Conservation (phyloP, 805 yeast genomes). For the Yamadazyma takamatsuzukensis region DNA sequence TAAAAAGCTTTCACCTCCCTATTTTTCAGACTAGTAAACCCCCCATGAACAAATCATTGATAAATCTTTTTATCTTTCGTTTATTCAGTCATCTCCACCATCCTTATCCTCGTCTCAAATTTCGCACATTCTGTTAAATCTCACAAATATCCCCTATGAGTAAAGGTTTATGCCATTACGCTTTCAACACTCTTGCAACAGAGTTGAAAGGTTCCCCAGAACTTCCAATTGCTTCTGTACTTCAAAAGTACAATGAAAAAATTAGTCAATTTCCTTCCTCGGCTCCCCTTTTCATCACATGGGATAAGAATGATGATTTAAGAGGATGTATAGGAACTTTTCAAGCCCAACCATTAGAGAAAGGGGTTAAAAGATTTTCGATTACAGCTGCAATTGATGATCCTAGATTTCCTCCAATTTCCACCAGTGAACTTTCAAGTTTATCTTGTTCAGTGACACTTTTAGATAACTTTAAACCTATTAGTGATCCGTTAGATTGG, state of each 20-base stretch:
- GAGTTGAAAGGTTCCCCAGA: conserved; percentile 16
- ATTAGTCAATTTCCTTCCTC: conserved; percentile 14
- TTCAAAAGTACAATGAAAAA: conserved; percentile 12
- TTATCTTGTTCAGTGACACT: conserved; percentile 64
- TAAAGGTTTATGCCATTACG: conserved; percentile 33
- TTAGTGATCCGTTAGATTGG: conserved; percentile 66
- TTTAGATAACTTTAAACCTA: conserved; percentile 53
- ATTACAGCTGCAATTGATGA: conserved; percentile 69
- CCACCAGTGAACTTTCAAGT: conserved; percentile 46
- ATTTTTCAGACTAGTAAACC: too few species aligned
- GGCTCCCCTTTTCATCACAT: conserved; percentile 81
- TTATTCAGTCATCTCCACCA: too few species aligned
- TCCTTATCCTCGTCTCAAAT: too few species aligned
- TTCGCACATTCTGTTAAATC: too few species aligned
- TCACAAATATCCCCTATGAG: too few species aligned
- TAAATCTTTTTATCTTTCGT: too few species aligned
- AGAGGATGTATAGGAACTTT: conserved; percentile 97
- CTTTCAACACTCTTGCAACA: conserved; percentile 31
- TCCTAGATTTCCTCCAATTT: conserved; percentile 68
- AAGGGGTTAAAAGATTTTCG: conserved; percentile 63
- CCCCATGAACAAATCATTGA: too few species aligned
- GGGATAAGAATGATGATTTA: conserved; percentile 57
- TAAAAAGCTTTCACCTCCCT: too few species aligned
- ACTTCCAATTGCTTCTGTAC: too few species aligned
- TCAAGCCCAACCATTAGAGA: conserved; percentile 42